Base-by-base conservation (phyloP, 306 rosid species). In the Cucurbita maxima region DNA sequence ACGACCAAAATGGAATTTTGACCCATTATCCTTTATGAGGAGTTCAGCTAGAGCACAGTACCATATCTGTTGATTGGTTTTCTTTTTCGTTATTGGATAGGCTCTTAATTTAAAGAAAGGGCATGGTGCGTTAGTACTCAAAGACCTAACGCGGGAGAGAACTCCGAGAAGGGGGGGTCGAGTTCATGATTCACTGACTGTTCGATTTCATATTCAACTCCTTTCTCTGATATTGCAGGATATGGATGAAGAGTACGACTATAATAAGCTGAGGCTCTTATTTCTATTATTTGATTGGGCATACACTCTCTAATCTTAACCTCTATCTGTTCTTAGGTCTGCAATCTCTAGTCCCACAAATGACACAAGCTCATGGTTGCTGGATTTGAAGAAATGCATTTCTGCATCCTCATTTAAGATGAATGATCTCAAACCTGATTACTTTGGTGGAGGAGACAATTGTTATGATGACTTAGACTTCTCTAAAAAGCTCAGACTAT, bases 151-250 rank as follows among this genome's bases (percentile, higher is more conserved):
- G 16, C 79, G 80, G 63, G 87, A 84, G 58, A 61, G 47, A 61
- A 37, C 47, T 37, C 47, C 8, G 13, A 58, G 82, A 74, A 72
- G 75, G 71, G 78, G 83, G 10, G 52, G 89, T 43, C 79, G 86
- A 12, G 84, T 79, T 40, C 74, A 81, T 15, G 79, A 83, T 64
- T 79, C 87, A 69, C 43, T 80, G 7, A 62, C 71, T 22, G 76
- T 81, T 76, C 83, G 78, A 38, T 81, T 86, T 60, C 87, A 75
- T 30, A 66, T 67, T 54, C 81, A 81, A 55, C 74, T 86, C 51
- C 45, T 86, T 40, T 86, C 85, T 72, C 58, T 86, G 40, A 75
- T 83, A 57, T 81, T 83, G 71, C 76, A 86, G 74, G 82, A 83
- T 72, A 76, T 56, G 50, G 83, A 76, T 75, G 77, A 86, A 48